Base-by-base conservation (phyloP, 1,139 yeast species). In the Geotrichum klebahnii region DNA sequence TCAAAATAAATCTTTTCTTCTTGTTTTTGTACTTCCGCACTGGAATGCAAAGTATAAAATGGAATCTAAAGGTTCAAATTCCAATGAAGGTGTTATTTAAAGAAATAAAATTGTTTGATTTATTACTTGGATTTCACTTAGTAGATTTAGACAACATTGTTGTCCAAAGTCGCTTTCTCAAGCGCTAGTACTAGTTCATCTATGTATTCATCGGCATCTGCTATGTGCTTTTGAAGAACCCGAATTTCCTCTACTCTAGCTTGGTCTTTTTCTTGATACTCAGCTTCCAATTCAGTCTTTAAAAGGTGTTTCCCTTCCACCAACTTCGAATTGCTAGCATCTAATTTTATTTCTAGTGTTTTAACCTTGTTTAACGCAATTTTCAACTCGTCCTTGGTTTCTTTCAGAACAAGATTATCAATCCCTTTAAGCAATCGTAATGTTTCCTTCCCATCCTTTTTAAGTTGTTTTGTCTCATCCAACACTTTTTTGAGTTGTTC, bases 131-230 rank as follows among this genome's bases (percentile, higher is more conserved):
- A n/a, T n/a, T n/a, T n/a, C n/a, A n/a, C n/a, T n/a, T n/a, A n/a
- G n/a, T n/a, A n/a, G n/a, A n/a, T n/a, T n/a, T n/a, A n/a, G n/a
- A 17, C 5, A 31, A 32, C 31, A 20, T n/a, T 14, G 29, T 10
- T 22, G n/a, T 14, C 45, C 37, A 20, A n/a, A 35, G 20, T 35
- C 12, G 31, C 33, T 26, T 44, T 22, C 9, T 44, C 48, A 19
- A 44, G 38, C 26, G 32, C 35, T 35, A 19, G 19, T 10, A 32
- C 38, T 6, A 35, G 24, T 42, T 36, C 35, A 36, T 36, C 48
- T 26, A 44, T 36, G 24, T 32, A 44, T 24, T 36, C 42, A 16
- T 20, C 42, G 12, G 38, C 32, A 14, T 36, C 34, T 9, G 33
- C 32, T 16, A 44, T 34, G 17, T 19, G 33, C 36, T 28, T 23